Percentiles rank a stretch among this genome's conserved stretches.
phyloP scores from a whole-genome alignment of 768 basidiomycete species.

The Tulasnella sp. region DNA sequence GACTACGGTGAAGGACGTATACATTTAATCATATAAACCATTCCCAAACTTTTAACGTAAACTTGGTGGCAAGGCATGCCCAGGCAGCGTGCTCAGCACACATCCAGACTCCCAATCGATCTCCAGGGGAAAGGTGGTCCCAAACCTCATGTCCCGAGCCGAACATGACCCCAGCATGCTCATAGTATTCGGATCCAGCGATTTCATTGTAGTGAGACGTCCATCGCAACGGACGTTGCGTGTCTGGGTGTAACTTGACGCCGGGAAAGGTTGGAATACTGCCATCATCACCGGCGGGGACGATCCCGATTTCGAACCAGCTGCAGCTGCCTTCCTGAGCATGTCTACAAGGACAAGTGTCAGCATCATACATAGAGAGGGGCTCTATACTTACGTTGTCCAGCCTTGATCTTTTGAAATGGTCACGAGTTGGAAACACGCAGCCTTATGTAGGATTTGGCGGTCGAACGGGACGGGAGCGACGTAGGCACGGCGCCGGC shows the following conservation, averaged over 20 bases:
- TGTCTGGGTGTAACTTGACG: not conserved
- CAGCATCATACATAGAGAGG: not conserved
- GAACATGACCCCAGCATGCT: not conserved
- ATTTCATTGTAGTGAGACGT: not conserved
- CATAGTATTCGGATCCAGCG: not conserved
- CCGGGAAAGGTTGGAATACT: too few relatives aligned
- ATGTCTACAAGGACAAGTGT: not conserved
- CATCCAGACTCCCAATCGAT: constrained; percentile 13
- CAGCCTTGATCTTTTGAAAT: constrained; percentile 13
- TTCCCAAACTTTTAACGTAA: not conserved
- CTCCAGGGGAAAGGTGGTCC: not conserved
- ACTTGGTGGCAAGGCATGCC: not conserved
- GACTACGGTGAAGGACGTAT: too few relatives aligned
- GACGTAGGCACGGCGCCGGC: not conserved
- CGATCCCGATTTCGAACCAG: constrained; percentile 9
- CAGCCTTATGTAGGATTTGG: not conserved
- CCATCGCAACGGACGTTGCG: not conserved
- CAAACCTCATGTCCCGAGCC: constrained; percentile 4
- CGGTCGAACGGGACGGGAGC: not conserved
- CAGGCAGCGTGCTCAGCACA: not conserved
- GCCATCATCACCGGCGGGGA: not conserved
- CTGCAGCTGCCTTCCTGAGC: constrained; percentile 10
- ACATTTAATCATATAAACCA: too few relatives aligned
- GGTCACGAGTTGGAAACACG: not conserved
- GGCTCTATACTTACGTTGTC: not conserved